Evolutionary conservation across 176 grass and related monocot genomes (phyloP).

Genomic region (Olyra latifolia): DNA sequence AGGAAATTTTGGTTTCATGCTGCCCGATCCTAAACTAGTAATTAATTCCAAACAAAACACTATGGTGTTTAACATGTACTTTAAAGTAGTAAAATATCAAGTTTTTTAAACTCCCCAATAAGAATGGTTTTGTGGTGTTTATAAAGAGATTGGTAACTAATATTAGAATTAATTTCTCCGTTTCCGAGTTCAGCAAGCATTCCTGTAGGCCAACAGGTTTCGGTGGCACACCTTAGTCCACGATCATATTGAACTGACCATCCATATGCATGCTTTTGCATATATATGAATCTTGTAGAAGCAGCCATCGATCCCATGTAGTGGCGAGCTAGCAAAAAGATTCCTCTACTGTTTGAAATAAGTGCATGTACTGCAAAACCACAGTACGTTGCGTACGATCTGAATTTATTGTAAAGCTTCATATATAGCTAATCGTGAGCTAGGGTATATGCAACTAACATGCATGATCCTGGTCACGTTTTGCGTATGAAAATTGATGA

Average conservation of each 20-base stretch:
- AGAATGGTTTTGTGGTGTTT: background rate
- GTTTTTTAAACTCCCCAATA: background rate
- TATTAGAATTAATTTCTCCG: background rate
- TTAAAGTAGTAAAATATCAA: background rate
- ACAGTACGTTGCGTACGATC: background rate
- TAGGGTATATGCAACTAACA: background rate
- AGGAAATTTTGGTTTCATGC: background rate
- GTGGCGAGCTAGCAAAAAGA: constrained; percentile 18
- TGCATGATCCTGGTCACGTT: constrained; percentile 2
- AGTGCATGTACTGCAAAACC: background rate
- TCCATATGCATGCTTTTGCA: background rate
- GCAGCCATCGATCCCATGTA: background rate
- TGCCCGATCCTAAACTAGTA: background rate
- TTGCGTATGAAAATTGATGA: background rate
- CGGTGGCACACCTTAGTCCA: constrained; percentile 40
- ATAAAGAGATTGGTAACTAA: background rate
- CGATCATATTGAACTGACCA: constrained; percentile 30
- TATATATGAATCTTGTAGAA: constrained; percentile 34
- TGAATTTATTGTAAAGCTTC: background rate
- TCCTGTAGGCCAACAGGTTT: constrained; percentile 11
- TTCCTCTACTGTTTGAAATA: constrained; percentile 2
- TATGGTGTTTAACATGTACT: background rate
- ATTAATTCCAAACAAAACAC: background rate
- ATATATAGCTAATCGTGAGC: background rate
- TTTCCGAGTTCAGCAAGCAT: background rate